phyloP scores from a whole-genome alignment of 1,284 basidiomycete genomes.

The Cystobasidium sp. region DNA sequence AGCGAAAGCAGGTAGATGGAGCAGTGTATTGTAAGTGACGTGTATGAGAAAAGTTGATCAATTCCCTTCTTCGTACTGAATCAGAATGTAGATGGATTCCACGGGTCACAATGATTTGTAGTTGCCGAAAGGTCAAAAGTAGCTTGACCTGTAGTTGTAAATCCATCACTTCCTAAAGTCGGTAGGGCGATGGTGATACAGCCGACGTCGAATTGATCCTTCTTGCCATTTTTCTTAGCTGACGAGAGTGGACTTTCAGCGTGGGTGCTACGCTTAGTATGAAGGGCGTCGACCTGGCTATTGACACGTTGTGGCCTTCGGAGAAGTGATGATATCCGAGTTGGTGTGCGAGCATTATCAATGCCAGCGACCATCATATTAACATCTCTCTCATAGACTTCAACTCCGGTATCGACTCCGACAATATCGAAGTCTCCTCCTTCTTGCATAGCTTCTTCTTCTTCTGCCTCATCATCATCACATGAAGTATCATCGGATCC shows the following conservation, averaged over 20 bases:
- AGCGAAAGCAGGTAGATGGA: too few relatives aligned
- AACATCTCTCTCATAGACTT: background rate
- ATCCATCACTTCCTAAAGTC: background rate
- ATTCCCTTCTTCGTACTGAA: too few relatives aligned
- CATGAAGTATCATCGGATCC: constrained; percentile 5
- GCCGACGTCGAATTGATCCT: background rate
- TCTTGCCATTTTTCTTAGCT: background rate
- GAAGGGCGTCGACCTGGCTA: too few relatives aligned
- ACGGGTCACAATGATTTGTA: constrained; percentile 2
- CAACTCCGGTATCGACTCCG: background rate
- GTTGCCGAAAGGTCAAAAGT: background rate
- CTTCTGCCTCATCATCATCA: background rate
- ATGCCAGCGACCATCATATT: too few relatives aligned
- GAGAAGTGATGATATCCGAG: too few relatives aligned
- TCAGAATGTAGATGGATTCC: constrained; percentile 4
- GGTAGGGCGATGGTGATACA: constrained; percentile 7
- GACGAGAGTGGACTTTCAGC: too few relatives aligned
- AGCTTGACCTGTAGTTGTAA: background rate
- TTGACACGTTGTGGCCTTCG: too few relatives aligned
- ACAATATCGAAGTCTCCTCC: background rate
- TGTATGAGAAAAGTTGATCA: too few relatives aligned
- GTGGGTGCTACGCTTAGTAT: too few relatives aligned
- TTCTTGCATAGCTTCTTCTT: background rate
- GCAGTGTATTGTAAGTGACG: too few relatives aligned
- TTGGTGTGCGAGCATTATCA: too few relatives aligned